A percentile compares a stretch with the other conserved stretches of the same genome.
Evolutionary conservation across 352 stramenopile species (phyloP).

Genomic region (Phytopythium oedochilum): DNA sequence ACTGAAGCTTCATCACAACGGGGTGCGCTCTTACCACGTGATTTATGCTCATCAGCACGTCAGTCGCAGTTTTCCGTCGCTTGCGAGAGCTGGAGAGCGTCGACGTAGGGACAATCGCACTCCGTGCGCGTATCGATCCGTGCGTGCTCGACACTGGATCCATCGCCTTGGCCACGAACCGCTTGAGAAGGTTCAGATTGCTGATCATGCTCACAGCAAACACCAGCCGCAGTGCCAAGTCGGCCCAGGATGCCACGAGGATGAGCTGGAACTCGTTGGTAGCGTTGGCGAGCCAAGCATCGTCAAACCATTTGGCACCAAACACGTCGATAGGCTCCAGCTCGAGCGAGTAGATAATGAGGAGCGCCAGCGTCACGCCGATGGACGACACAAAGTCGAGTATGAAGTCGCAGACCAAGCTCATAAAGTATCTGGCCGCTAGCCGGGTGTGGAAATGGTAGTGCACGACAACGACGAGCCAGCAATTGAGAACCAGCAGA

Average conservation of each 20-base stretch:
- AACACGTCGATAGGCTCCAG: slow-evolving; percentile 7
- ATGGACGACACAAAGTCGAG: slow-evolving; percentile 21
- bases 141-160: neutral
- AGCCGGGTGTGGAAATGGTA: neutral
- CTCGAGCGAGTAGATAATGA: slow-evolving; percentile 10
- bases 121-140: slow-evolving; percentile 1
- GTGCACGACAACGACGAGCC: slow-evolving; percentile 10
- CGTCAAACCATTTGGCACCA: slow-evolving; percentile 16
- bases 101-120: neutral
- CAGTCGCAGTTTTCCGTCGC: neutral
- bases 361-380: slow-evolving; percentile 11
- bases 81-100: neutral
- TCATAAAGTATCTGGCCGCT: slow-evolving; percentile 2
- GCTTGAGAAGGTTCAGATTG: slow-evolving; percentile 28
- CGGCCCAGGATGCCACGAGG: slow-evolving; percentile 27
- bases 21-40: neutral
- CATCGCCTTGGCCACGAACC: slow-evolving; percentile 6
- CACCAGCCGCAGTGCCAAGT: slow-evolving; percentile 25
- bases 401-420: slow-evolving; percentile 12
- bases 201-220: slow-evolving; percentile 30
- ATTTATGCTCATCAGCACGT: neutral
- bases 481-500: slow-evolving; percentile 20
- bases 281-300: slow-evolving; percentile 11
- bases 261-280: slow-evolving; percentile 27
- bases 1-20: slow-evolving; percentile 4